Evolutionary conservation across 805 yeast genomes (phyloP), one percentile per base, ranked within the genome.

Genomic region (Pichia rugopelliculosa): DNA sequence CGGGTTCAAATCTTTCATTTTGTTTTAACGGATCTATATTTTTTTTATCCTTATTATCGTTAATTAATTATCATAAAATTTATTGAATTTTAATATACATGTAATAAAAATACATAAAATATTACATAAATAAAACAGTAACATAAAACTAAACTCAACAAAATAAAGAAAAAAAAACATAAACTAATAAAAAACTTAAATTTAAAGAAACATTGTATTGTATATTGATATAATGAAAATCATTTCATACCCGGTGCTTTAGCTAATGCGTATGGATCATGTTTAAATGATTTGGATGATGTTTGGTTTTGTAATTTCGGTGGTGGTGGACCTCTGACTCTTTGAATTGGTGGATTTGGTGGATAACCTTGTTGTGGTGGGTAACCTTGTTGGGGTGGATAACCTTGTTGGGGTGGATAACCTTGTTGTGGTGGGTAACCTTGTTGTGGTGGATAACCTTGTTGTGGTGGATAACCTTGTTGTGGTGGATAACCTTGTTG

Each of bases 211-310:
- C 6, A n/a, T 10, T 30, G n/a, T 30, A 30, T 3, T 30, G n/a
- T 30, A 30, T 18, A 5, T 15, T 3, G 10, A 3, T n/a, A n/a
- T 30, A 30, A 8, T 30, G 27, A 13, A 30, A 41, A 12, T 45
- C 12, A 42, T 26, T 45, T 49, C 17, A 17, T 30, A 21, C 40
- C 40, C 4, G 56, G 44, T 9, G 46, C 42, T 15, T 45, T 40
- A 17, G 58, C 54, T 41, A 54, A 44, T 6, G 64, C 65, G 42
- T 59, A 59, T 11, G 62, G 63, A 43, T 56, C 56, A 40, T 53
- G 56, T 34, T 53, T 52, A 20, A 51, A 51, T 25, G 54, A 47
- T 46, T 51, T 51, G 12, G 42, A 45, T 3, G 47, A 39, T 18
- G 42, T 45, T 50, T 45, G 45, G 20, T 37, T 30, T n/a, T n/a